Evolutionary conservation across 192 early-diverging fungal species (phyloP), one percentile per base, ranked within the genome.

Genomic region (Funneliformis geosporum): DNA sequence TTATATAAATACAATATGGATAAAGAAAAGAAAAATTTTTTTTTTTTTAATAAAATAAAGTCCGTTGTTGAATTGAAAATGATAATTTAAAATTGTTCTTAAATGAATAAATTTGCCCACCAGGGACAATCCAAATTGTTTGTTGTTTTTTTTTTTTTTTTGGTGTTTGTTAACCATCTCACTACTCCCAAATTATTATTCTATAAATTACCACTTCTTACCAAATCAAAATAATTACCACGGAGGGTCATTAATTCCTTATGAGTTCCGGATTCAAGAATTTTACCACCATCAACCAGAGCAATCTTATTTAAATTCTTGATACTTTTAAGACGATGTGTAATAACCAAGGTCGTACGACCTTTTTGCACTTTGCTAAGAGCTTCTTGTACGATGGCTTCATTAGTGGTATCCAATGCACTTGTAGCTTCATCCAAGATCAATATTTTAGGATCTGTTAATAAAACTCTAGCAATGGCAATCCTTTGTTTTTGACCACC

Each of bases 341-440:
- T 93, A 82, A 94, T 92, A 3, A 88, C 88, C 43, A 94, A 86
- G 5, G 91, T 90, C 6, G 93, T 93, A 28, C 93, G 86, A 21
- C 88, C 87, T 46, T 86, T 78, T 77, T 86, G 83, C 25, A 89
- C 86, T 21, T 70, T 38, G 73, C 89, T 87, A 4, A 93, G 79
- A 33, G 91, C 90, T 46, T 86, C 88, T 74, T 92, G 91, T 21
- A 94, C 92, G 16, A 92, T 83, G 44, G 82, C 80, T 80, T 94
- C 93, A 2, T 85, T 86, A 71, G 87, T 85, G n/a, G 89, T 82
- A 86, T 94, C 92, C 27, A 87, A 67, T 4, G 86, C 86, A 72
- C 92, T 88, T 23, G 92, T 92, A 44, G 92, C 84, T 39, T 91
- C 92, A 60, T 92, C 87, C 16, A 92, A 86, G 73, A 88, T 83